phyloP scores from a whole-genome alignment of 441 rosid species.

The Populus trichocarpa region DNA sequence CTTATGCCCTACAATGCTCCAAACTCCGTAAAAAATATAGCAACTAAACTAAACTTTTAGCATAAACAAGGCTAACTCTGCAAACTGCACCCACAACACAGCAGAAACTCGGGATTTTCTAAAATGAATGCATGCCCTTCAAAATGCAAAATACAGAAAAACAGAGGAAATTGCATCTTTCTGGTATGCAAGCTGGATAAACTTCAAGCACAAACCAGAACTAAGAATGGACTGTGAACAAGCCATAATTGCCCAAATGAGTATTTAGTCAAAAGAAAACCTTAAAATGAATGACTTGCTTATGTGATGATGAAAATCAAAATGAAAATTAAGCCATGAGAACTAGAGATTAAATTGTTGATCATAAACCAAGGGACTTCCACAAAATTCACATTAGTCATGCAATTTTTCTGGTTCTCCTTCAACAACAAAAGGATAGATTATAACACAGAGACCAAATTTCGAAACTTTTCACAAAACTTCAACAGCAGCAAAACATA shows the following conservation, averaged over 20 bases:
- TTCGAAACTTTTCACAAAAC: conserved; percentile 6
- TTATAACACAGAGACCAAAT: neutral
- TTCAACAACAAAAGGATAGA: neutral
- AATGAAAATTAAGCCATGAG: neutral
- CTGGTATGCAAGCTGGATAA: neutral
- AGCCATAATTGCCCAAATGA: neutral
- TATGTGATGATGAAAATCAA: neutral
- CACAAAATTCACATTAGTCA: neutral
- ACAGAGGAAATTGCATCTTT: neutral
- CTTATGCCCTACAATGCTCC: neutral
- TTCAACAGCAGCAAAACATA: conserved; percentile 3
- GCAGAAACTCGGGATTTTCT: neutral
- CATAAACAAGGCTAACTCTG: neutral
- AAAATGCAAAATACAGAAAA: neutral
- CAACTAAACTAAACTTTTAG: neutral
- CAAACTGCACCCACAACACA: neutral
- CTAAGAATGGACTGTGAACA: neutral
- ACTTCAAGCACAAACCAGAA: neutral
- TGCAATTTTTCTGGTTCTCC: neutral
- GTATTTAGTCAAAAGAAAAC: neutral
- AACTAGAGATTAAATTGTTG: neutral
- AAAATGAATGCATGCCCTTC: neutral
- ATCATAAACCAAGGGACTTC: neutral
- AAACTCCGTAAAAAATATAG: neutral
- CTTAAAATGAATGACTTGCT: neutral